Conservation (phyloP, 1,284 basidiomycete species). For the Ceratobasidium sp. region DNA sequence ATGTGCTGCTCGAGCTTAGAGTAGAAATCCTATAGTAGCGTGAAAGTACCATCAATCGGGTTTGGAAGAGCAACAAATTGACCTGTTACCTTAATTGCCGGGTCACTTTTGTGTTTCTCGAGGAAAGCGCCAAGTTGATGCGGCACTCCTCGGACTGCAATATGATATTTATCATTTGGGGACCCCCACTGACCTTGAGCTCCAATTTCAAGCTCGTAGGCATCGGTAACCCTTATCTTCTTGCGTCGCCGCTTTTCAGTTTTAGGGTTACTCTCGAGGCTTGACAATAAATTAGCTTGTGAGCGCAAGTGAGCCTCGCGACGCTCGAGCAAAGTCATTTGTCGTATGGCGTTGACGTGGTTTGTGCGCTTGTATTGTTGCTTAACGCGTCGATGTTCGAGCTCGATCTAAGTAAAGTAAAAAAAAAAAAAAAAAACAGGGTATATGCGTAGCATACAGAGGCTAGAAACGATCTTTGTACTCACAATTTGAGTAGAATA, state of each 20-base stretch:
- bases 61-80: too few relatives aligned
- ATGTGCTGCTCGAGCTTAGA: background rate
- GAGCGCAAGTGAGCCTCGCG: background rate
- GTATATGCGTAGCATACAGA: background rate
- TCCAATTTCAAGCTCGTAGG: background rate
- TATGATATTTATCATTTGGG: background rate
- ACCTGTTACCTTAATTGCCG: background rate
- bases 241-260: too few relatives aligned
- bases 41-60: too few relatives aligned
- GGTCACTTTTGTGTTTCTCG: background rate
- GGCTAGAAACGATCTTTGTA: background rate
- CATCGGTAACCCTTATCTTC: too few relatives aligned
- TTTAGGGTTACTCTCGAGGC: background rate
- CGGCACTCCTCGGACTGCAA: background rate
- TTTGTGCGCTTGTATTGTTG: background rate
- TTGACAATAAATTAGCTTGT: background rate
- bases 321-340: background rate
- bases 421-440: background rate
- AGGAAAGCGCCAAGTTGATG: background rate
- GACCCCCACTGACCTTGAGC: background rate
- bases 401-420: background rate
- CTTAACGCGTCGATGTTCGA: background rate
- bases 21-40: slow-evolving; percentile 46
- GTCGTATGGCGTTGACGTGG: background rate
- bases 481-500: slow-evolving; percentile 45